A percentile compares a stretch with the other conserved stretches of the same genome.
Evolutionary conservation across 345 rosid genomes (phyloP).

Genomic region (Combretum micranthum): DNA sequence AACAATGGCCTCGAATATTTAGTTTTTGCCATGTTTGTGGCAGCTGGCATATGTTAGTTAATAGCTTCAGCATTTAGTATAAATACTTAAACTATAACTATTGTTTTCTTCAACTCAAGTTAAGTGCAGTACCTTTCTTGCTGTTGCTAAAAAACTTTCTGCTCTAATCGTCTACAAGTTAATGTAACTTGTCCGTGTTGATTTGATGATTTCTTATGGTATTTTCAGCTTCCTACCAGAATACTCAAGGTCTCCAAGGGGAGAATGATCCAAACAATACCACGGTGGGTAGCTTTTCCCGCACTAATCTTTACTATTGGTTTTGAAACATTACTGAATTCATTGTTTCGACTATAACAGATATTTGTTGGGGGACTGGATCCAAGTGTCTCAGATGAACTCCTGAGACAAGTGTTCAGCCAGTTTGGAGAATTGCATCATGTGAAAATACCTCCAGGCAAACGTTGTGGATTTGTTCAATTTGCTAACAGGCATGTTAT

Average conservation of each 20-base stretch:
- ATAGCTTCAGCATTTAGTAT: too few relatives aligned
- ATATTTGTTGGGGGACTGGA: constrained; percentile 95
- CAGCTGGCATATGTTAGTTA: too few relatives aligned
- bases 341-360: constrained; percentile 32
- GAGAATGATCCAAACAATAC: constrained; percentile 95
- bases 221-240: constrained; percentile 76
- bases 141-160: background rate
- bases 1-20: too few relatives aligned
- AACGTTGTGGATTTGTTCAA: constrained; percentile 98
- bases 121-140: too few relatives aligned
- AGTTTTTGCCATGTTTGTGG: too few relatives aligned
- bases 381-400: constrained; percentile 79
- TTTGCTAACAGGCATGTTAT: constrained; percentile 63
- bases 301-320: constrained; percentile 14
- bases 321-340: background rate
- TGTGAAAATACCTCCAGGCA: constrained; percentile 91
- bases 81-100: too few relatives aligned
- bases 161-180: background rate
- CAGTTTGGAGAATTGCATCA: constrained; percentile 86
- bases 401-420: constrained; percentile 65
- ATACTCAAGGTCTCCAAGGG: constrained; percentile 59
- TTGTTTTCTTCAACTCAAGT: too few relatives aligned
- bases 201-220: constrained; percentile 21
- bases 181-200: constrained; percentile 1
- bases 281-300: constrained; percentile 63